Evolutionary conservation across 2,329 filamentous ascomycete genomes (phyloP).

Genomic region (Blastomyces gilchristii): DNA sequence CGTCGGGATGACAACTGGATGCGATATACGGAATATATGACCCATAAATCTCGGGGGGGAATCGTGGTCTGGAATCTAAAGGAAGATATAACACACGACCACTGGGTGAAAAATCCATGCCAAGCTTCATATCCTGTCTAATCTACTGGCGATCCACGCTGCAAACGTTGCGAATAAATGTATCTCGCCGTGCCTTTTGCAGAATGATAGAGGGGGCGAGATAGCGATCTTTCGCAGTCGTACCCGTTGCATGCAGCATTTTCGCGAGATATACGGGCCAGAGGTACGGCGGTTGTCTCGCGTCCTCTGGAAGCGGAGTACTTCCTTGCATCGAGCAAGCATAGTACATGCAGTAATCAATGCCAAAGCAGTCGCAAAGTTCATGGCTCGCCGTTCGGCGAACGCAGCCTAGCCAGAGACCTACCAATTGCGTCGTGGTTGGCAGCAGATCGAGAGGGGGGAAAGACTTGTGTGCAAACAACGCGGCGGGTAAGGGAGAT

Average conservation of each 20-base stretch:
- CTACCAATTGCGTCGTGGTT: conserved; percentile 22
- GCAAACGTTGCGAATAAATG: conserved; percentile 20
- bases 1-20: too few species aligned
- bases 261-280: conserved; percentile 26
- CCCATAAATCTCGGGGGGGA: background rate
- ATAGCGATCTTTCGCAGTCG: conserved; percentile 15
- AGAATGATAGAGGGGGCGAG: conserved; percentile 19
- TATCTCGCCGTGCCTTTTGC: conserved; percentile 13
- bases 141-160: conserved; percentile 15
- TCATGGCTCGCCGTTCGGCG: conserved; percentile 54
- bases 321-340: conserved; percentile 28
- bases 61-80: background rate
- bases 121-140: conserved; percentile 1
- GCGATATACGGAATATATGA: background rate
- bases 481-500: conserved; percentile 15
- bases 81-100: background rate
- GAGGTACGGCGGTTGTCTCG: conserved; percentile 26
- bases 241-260: conserved; percentile 18
- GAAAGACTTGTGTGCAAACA: conserved; percentile 12
- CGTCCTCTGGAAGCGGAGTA: conserved; percentile 24
- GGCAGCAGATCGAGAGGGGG: conserved; percentile 8
- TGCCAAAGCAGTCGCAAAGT: conserved; percentile 55
- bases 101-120: background rate
- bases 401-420: conserved; percentile 49
- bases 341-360: conserved; percentile 50